These are phyloP conservation scores for barrel medic (Medicago truncatula) DNA, from an alignment of 306 rosid species.

Conservation along the genomic window DNA sequence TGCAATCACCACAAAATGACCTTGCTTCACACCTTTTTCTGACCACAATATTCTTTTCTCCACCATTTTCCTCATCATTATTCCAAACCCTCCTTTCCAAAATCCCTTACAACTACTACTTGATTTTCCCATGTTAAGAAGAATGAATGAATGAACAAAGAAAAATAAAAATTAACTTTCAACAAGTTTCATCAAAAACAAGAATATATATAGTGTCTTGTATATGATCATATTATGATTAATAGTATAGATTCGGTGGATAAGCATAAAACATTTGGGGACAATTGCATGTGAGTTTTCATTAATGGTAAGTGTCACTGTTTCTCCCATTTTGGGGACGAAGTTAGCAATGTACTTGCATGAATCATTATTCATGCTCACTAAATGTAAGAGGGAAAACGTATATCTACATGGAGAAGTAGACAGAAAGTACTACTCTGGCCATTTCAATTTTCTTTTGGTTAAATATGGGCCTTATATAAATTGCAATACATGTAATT, in stretches of 20 bases:
- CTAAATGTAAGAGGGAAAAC: conserved; percentile 23
- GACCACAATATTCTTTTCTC: conserved; percentile 1
- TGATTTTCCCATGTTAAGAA: conserved; percentile 50
- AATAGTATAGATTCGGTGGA: conserved; percentile 8
- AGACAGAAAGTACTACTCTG: conserved; percentile 25
- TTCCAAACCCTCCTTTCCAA: conserved; percentile 46
- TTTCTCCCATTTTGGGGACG: conserved; percentile 33
- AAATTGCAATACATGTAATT: background rate
- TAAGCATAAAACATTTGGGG: conserved; percentile 19
- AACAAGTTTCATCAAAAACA: conserved; percentile 13
- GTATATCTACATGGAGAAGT: conserved; percentile 14
- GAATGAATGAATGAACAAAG: background rate
- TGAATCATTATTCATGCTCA: conserved; percentile 43
- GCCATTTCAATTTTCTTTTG: conserved; percentile 26
- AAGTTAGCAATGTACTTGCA: conserved; percentile 28
- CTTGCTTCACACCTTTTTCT: conserved; percentile 49
- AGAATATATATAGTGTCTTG: conserved; percentile 31
- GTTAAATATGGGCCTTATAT: conserved; percentile 1
- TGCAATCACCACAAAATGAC: conserved; percentile 56
- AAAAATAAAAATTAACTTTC: background rate
- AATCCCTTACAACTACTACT: conserved; percentile 26
- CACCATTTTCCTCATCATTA: conserved; percentile 42
- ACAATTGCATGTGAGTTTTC: conserved; percentile 48
- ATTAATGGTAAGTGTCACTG: conserved; percentile 40
- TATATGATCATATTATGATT: background rate